Conservation (phyloP, 192 early-diverging fungal genomes). For the Linnemannia schmuckeri region DNA sequence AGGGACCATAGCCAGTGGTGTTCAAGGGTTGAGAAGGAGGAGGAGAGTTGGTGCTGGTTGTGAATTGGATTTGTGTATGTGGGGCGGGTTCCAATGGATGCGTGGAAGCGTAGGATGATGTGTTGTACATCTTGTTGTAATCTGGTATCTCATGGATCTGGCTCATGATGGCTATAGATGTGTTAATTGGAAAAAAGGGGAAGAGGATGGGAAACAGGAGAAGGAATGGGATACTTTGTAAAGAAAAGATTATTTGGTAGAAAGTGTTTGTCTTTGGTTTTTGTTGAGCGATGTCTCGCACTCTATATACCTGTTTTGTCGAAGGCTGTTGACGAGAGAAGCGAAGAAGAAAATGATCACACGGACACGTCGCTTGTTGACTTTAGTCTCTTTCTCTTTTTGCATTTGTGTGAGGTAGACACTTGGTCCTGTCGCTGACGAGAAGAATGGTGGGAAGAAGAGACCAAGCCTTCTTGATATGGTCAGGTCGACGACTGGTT, state of each 20-base stretch:
- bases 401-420: background rate
- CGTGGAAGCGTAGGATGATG: background rate
- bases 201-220: background rate
- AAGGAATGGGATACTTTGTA: background rate
- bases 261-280: background rate
- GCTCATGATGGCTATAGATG: background rate
- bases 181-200: background rate
- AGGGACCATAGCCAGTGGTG: constrained; percentile 9
- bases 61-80: background rate
- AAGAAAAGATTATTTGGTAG: background rate
- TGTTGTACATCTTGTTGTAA: constrained; percentile 32
- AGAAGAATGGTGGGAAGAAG: background rate
- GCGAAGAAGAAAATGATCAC: background rate
- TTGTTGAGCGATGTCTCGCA: background rate
- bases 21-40: background rate
- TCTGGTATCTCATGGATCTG: constrained; percentile 9
- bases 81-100: background rate
- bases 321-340: background rate
- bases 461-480: background rate
- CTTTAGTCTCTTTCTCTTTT: background rate
- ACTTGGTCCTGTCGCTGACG: background rate
- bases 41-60: background rate
- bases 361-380: background rate
- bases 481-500: background rate
- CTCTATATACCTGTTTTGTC: background rate